Conservation (phyloP, 225 moss, liverwort and hornwort genomes). For the Neckera pumila region DNA sequence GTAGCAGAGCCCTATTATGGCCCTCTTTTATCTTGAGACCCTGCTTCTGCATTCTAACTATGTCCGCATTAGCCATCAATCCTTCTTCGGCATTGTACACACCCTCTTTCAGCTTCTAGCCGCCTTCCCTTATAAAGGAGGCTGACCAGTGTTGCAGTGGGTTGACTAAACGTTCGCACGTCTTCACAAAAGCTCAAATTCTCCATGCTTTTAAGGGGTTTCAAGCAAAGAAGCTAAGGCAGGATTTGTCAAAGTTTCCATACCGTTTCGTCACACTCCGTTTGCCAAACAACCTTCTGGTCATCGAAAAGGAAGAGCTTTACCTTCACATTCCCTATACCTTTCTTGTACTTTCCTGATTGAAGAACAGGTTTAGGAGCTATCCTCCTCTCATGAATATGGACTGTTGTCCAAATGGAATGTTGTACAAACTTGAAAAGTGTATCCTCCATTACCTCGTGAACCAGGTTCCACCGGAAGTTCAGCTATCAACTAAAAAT, state of each 20-base stretch:
- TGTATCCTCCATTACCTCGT: background rate
- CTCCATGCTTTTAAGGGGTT: background rate
- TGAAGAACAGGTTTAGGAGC: slow-evolving; percentile 10
- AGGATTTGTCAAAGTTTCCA: background rate
- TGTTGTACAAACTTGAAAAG: slow-evolving; percentile 25
- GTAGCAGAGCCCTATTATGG: slow-evolving; percentile 9
- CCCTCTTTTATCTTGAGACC: slow-evolving; percentile 4
- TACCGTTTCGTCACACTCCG: background rate
- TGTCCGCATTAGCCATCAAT: slow-evolving; percentile 9
- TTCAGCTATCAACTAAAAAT: background rate
- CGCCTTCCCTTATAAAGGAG: background rate
- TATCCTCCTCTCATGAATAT: slow-evolving; percentile 6
- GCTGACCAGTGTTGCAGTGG: background rate
- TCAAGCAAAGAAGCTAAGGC: background rate
- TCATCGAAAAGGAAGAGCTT: background rate
- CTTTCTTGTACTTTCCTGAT: slow-evolving; percentile 4
- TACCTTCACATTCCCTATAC: slow-evolving; percentile 9
- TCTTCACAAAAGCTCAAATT: slow-evolving; percentile 1
- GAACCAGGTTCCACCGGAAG: background rate
- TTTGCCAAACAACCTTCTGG: background rate
- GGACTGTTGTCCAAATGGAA: background rate
- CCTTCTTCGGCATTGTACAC: slow-evolving; percentile 34
- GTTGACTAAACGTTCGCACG: background rate
- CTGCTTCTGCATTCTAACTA: slow-evolving; percentile 20
- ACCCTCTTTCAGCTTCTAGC: slow-evolving; percentile 12